A percentile compares a stretch with the other conserved stretches of the same genome.
phyloP scores from a whole-genome alignment of 2,329 filamentous ascomycete genomes.

The Paraphaeosphaeria sporulosa region DNA sequence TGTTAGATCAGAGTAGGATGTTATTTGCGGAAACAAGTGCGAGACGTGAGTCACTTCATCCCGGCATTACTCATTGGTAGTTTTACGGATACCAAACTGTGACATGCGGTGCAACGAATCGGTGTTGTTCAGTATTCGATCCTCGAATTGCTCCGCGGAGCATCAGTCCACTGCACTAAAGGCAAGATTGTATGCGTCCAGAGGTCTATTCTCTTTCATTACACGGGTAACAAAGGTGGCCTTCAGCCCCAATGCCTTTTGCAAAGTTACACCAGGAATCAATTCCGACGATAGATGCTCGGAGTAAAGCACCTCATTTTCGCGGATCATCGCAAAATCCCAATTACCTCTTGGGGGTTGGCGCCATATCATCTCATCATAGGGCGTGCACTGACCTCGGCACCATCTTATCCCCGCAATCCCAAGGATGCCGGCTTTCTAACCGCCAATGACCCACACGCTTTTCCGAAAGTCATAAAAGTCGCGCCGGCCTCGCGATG shows the following conservation, averaged over 20 bases:
- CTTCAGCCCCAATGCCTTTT: not conserved
- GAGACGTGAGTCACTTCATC: too few species aligned
- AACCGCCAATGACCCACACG: not conserved
- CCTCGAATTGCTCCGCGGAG: not conserved
- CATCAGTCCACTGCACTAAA: not conserved
- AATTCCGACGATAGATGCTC: not conserved
- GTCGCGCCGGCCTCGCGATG: not conserved
- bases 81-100: too few species aligned
- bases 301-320: conserved; percentile 5
- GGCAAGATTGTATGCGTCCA: too few species aligned
- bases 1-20: too few species aligned
- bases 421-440: conserved; percentile 1
- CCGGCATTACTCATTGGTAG: too few species aligned
- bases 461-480: conserved; percentile 10
- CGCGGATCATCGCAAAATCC: not conserved
- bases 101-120: too few species aligned
- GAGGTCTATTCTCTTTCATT: too few species aligned
- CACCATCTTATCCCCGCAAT: conserved; percentile 10
- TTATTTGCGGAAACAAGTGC: too few species aligned
- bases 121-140: not conserved
- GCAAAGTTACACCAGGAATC: not conserved
- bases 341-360: not conserved
- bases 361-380: not conserved
- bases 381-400: conserved; percentile 1
- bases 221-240: too few species aligned